Conservation (phyloP, 805 yeast genomes). For the Nakazawaea laoshanensis region DNA sequence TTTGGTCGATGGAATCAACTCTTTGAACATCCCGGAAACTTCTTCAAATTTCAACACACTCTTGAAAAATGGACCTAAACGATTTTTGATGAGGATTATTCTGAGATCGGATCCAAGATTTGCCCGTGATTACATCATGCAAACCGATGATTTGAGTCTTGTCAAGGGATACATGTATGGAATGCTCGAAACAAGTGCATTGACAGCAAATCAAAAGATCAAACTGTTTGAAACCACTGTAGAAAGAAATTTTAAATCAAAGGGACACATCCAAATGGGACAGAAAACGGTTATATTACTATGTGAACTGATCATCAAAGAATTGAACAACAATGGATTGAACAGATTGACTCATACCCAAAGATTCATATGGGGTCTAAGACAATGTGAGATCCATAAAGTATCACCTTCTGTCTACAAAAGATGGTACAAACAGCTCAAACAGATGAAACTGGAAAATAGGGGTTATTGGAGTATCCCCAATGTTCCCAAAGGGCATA, state of each 20-base stretch:
- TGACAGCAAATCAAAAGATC: slow-evolving; percentile 3
- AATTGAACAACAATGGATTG: slow-evolving; percentile 3
- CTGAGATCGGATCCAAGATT: neutral
- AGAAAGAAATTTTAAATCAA: neutral
- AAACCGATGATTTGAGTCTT: neutral
- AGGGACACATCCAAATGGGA: slow-evolving; percentile 1
- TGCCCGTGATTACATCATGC: neutral
- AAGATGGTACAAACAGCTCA: slow-evolving; percentile 1
- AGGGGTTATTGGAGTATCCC: slow-evolving; percentile 1
- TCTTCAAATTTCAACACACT: too few species aligned
- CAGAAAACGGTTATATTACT: slow-evolving; percentile 1
- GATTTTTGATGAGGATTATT: slow-evolving; percentile 1
- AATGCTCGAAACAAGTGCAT: neutral
- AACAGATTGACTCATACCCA: slow-evolving; percentile 1
- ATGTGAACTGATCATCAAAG: slow-evolving; percentile 1
- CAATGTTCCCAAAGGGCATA: neutral
- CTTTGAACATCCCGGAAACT: too few species aligned
- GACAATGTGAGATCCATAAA: slow-evolving; percentile 3
- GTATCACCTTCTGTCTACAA: neutral
- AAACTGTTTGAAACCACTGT: neutral
- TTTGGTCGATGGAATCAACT: too few species aligned
- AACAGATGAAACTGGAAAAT: neutral
- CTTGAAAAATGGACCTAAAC: too few species aligned
- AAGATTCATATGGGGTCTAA: slow-evolving; percentile 4
- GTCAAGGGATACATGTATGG: slow-evolving; percentile 6